Evolutionary conservation across 805 yeast species (phyloP), one percentile per base, ranked within the genome.

Genomic region (Candida silvicultrix): DNA sequence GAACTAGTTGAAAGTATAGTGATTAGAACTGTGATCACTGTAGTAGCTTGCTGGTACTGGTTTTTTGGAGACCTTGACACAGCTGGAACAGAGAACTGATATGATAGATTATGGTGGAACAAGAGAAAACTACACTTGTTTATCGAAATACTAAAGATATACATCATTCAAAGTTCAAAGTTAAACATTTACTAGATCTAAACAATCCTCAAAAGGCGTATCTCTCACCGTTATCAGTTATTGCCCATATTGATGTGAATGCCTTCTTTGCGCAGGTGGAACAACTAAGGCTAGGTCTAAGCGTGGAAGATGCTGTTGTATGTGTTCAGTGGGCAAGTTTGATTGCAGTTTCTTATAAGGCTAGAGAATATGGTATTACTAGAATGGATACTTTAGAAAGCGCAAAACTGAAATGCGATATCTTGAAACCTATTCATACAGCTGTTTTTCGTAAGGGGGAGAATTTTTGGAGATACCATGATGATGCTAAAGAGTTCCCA

Each of bases 191-290:
- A 3, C 48, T 64, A 10, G 75, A 71, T 39, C 63, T 86, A 15
- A 68, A 71, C 42, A 71, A 77, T 41, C 66, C 69, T 1, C 52
- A 57, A 2, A 69, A 64, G 12, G 69, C 94, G 2, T 81, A 77
- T 60, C 55, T 58, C 7, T 81, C 89, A 49, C 88, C 92, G 2
- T 67, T 92, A 11, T 73, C 96, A 0, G 85, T 85, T 21, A 77
- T 94, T 35, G 89, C 85, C 8, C 95, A 89, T 56, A 75, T 94
- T 21, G 99, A 94, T 65, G 77, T 89, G 56, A 95, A 94, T 66
- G 97, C 98, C 12, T 94, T 90, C 63, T 94, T 86, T 65, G 96
- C 99, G 0, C 99, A 94, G 60, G 94, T 84, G 28, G 97, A 94
- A 57, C 92, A 85, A 53, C 69, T 87, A 6, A 66, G 97, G 38